Evolutionary conservation across 495 filamentous ascomycete species (phyloP).

Genomic region (Penicillium verhagenii): DNA sequence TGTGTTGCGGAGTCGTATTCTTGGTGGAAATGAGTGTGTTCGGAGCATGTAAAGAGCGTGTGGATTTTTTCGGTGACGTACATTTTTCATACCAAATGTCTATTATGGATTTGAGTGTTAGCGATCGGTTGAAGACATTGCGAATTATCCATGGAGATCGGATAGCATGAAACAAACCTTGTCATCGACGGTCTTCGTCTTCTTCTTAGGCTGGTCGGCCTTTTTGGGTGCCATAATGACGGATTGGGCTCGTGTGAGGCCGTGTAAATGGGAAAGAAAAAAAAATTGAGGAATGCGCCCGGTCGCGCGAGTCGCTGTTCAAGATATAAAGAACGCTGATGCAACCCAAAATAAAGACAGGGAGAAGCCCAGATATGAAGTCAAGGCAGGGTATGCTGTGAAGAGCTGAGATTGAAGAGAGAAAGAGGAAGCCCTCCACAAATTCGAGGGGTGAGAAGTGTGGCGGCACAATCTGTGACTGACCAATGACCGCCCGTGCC

Average conservation of each 20-base stretch:
- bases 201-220: conserved; percentile 56
- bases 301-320: conserved; percentile 14
- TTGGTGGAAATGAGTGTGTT: background rate
- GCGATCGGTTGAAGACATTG: background rate
- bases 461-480: conserved; percentile 27
- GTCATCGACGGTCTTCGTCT: conserved; percentile 81
- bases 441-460: conserved; percentile 32
- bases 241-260: conserved; percentile 19
- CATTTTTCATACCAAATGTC: conserved; percentile 99
- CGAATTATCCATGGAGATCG: background rate
- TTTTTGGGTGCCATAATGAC: conserved; percentile 92
- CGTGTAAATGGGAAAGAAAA: conserved; percentile 20
- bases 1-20: background rate
- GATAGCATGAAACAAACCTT: conserved; percentile 52
- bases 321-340: conserved; percentile 18
- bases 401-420: conserved; percentile 5
- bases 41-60: background rate
- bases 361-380: background rate
- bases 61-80: conserved; percentile 36
- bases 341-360: conserved; percentile 18
- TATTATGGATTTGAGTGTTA: conserved; percentile 20
- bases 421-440: conserved; percentile 20
- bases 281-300: conserved; percentile 25
- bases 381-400: background rate
- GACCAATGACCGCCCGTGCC: conserved; percentile 27